These are phyloP conservation scores for Gastrolobium bilobum DNA, from an alignment of 306 rosid species.

Conservation along the genomic window DNA sequence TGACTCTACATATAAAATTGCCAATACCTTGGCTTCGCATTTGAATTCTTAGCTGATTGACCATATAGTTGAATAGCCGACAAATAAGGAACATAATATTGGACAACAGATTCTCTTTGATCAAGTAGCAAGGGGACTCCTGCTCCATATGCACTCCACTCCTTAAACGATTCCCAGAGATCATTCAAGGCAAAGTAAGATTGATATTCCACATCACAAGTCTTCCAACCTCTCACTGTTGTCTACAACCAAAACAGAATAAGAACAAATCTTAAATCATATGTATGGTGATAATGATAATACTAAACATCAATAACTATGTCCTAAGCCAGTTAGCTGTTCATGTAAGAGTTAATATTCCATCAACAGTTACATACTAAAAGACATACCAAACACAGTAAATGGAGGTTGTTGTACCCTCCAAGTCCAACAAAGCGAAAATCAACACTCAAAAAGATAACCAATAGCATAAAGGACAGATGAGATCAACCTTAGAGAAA, in stretches of 20 bases:
- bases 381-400: conserved; percentile 22
- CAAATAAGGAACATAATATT: conserved; percentile 91
- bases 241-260: conserved; percentile 61
- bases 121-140: conserved; percentile 88
- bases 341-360: conserved; percentile 18
- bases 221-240: conserved; percentile 82
- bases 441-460: conserved; percentile 29
- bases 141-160: conserved; percentile 96
- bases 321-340: conserved; percentile 12
- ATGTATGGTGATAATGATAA: background rate
- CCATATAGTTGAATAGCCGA: conserved; percentile 88
- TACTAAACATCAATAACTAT: conserved; percentile 10
- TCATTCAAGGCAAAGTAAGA: conserved; percentile 76
- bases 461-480: conserved; percentile 36
- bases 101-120: conserved; percentile 77
- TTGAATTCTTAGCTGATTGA: conserved; percentile 61
- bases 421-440: conserved; percentile 18
- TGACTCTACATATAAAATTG: background rate
- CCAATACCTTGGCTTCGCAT: conserved; percentile 69
- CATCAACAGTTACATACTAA: background rate
- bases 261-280: conserved; percentile 38
- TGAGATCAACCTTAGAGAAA: conserved; percentile 81
- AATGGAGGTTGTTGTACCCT: conserved; percentile 17
- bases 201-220: conserved; percentile 83
- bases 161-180: conserved; percentile 93